Conservation (phyloP, 208 protist species). For the Sergeia podlipaevii region DNA sequence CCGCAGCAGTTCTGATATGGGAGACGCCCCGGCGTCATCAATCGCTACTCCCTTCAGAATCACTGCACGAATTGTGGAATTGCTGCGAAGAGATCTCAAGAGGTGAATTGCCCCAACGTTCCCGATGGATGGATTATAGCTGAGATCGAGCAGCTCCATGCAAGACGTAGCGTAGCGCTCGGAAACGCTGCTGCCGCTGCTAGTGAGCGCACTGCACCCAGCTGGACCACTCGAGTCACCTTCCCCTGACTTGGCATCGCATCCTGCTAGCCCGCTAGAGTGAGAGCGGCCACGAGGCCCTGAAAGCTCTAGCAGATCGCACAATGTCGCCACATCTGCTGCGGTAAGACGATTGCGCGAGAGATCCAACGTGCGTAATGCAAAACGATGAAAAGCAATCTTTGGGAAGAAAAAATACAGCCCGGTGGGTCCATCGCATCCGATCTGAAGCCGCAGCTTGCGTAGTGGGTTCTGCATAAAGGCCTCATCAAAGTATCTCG, state of each 20-base stretch:
- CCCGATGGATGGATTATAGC: slow-evolving; percentile 74
- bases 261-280: neutral
- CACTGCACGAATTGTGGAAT: slow-evolving; percentile 56
- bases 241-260: neutral
- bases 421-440: slow-evolving; percentile 61
- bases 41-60: slow-evolving; percentile 58
- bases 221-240: neutral
- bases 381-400: slow-evolving; percentile 49
- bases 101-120: slow-evolving; percentile 65
- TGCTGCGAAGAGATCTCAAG: slow-evolving; percentile 25
- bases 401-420: slow-evolving; percentile 65
- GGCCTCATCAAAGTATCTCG: slow-evolving; percentile 63
- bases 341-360: slow-evolving; percentile 68
- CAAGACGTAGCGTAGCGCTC: neutral
- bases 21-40: slow-evolving; percentile 53
- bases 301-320: slow-evolving; percentile 40
- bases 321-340: slow-evolving; percentile 61
- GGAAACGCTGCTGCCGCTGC: neutral
- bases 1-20: slow-evolving; percentile 34
- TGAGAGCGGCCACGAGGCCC: neutral
- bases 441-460: slow-evolving; percentile 72
- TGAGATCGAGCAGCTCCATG: slow-evolving; percentile 83
- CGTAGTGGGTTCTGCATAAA: slow-evolving; percentile 81
- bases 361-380: slow-evolving; percentile 72
- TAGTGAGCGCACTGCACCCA: too few relatives aligned